These are phyloP conservation scores for Odonthalia washingtoniensis DNA, from an alignment of 31 red algal genomes.

Conservation along the genomic window DNA sequence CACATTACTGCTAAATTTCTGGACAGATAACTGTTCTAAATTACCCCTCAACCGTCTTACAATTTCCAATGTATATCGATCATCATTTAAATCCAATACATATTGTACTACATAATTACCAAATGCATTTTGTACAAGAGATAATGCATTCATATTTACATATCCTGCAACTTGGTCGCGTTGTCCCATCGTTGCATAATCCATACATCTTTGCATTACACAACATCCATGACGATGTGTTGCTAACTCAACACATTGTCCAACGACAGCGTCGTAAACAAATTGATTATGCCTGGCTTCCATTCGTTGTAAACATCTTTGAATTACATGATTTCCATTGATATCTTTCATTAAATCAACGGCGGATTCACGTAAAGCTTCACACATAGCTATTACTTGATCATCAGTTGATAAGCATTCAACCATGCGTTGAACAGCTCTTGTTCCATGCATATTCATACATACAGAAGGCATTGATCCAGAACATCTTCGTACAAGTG, in stretches of 20 bases:
- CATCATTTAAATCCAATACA: conserved; percentile 85
- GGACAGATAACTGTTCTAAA: conserved; percentile 84
- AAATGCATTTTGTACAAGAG: conserved; percentile 90
- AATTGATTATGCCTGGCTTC: conserved; percentile 80
- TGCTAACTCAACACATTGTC: conserved; percentile 84
- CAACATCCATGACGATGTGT: conserved; percentile 98
- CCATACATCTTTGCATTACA: conserved; percentile 98
- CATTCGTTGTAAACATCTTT: conserved; percentile 86
- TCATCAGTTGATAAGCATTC: conserved; percentile 81
- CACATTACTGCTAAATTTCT: conserved; percentile 97
- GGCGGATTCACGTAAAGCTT: conserved; percentile 69
- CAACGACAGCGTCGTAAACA: conserved; percentile 88
- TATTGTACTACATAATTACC: conserved; percentile 99
- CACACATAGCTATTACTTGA: conserved; percentile 68
- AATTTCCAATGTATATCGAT: conserved; percentile 74
- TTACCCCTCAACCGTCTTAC: conserved; percentile 77
- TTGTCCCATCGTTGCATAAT: conserved; percentile 79
- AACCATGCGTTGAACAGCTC: conserved; percentile 94
- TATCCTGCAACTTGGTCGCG: conserved; percentile 73
- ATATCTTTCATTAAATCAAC: conserved; percentile 89
- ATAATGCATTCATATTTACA: conserved; percentile 74
- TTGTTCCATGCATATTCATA: conserved; percentile 94
- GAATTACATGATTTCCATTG: conserved; percentile 98
- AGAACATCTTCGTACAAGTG: conserved; percentile 73
- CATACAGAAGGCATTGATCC: conserved; percentile 66